Evolutionary conservation across 1,139 yeast species (phyloP).

Genomic region (Taphrina deformans): DNA sequence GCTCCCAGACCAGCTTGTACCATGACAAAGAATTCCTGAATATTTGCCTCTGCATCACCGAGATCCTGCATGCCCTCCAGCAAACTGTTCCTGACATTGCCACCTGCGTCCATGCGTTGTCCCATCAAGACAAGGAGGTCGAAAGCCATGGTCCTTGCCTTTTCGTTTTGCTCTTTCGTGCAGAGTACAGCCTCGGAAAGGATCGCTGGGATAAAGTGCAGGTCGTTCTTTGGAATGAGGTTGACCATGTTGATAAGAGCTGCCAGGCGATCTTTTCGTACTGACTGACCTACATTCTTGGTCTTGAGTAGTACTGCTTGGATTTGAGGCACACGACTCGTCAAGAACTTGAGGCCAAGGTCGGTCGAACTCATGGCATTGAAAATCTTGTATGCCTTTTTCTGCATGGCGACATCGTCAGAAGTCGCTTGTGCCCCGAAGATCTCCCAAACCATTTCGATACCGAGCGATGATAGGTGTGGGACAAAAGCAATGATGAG

Average conservation of each 20-base stretch:
- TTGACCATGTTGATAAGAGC: conserved; percentile 59
- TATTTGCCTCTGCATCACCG: conserved; percentile 64
- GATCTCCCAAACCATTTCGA: conserved; percentile 72
- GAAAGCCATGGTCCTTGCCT: conserved; percentile 81
- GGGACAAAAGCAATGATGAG: conserved; percentile 82
- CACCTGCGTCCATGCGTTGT: conserved; percentile 69
- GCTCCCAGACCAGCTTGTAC: conserved; percentile 96
- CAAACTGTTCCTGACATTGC: conserved; percentile 61
- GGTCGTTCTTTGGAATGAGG: conserved; percentile 53
- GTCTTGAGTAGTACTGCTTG: conserved; percentile 51
- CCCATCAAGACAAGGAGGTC: conserved; percentile 79
- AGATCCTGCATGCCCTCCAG: conserved; percentile 55
- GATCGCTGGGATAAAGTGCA: conserved; percentile 72
- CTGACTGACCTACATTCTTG: conserved; percentile 15
- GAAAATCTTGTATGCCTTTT: conserved; percentile 83
- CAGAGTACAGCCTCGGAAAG: conserved; percentile 85
- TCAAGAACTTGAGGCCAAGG: conserved; percentile 54
- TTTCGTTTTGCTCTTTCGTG: conserved; percentile 92
- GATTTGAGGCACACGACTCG: conserved; percentile 35
- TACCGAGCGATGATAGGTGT: conserved; percentile 69
- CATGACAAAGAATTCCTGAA: conserved; percentile 85
- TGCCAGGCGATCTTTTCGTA: conserved; percentile 54
- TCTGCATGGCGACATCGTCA: conserved; percentile 70
- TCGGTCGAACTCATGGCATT: conserved; percentile 65
- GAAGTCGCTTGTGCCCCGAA: conserved; percentile 63